Evolutionary conservation across 345 rosid species (phyloP).

Genomic region (Gossypium herbaceum): DNA sequence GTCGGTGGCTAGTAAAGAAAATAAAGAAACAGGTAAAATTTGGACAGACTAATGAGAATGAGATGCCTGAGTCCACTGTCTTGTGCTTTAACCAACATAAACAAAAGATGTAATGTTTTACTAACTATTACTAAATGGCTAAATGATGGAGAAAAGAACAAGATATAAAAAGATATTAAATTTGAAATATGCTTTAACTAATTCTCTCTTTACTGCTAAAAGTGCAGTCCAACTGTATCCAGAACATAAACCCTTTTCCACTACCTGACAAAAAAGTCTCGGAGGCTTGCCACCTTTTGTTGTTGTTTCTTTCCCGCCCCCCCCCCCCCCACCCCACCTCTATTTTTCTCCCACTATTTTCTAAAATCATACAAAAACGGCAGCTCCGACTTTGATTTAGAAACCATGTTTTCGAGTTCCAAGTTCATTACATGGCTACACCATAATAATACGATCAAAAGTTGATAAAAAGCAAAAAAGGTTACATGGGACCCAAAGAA

Average conservation of each 20-base stretch:
- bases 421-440: constrained; percentile 7
- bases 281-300: constrained; percentile 17
- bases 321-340: too few relatives aligned
- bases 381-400: constrained; percentile 21
- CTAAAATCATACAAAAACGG: constrained; percentile 22
- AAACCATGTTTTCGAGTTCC: background rate
- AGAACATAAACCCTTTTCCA: constrained; percentile 3
- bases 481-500: constrained; percentile 33
- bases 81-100: background rate
- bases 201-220: background rate
- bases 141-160: background rate
- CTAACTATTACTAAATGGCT: too few relatives aligned
- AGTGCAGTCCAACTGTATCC: constrained; percentile 3
- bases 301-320: background rate
- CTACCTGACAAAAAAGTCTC: constrained; percentile 30
- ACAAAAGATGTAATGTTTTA: background rate
- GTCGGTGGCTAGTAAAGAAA: too few relatives aligned
- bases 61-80: background rate
- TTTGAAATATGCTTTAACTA: background rate
- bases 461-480: constrained; percentile 20
- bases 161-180: too few relatives aligned
- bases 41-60: background rate
- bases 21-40: background rate
- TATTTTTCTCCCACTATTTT: background rate
- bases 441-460: constrained; percentile 11